A percentile compares a stretch with the other conserved stretches of the same genome.
These are phyloP conservation scores for Triglochin maritima DNA, from an alignment of 106 monocot genomes.

Conservation along the genomic window DNA sequence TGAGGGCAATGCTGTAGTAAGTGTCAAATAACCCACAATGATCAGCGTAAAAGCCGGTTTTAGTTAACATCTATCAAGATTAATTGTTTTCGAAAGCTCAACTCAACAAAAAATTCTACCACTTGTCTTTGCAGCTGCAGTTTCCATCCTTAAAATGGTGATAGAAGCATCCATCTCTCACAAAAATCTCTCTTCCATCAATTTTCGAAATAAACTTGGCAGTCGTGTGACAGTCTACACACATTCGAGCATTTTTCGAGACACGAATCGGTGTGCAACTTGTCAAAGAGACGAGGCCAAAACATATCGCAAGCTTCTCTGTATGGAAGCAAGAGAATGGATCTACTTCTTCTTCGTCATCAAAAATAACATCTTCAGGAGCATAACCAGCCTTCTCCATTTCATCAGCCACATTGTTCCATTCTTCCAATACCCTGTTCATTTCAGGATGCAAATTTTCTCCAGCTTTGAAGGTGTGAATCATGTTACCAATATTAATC, in stretches of 20 bases:
- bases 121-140: slow-evolving; percentile 45
- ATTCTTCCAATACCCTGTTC: slow-evolving; percentile 22
- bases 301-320: slow-evolving; percentile 53
- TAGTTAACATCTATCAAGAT: background rate
- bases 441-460: slow-evolving; percentile 33
- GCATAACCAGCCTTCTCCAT: slow-evolving; percentile 29
- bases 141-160: slow-evolving; percentile 40
- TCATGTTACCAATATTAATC: slow-evolving; percentile 17
- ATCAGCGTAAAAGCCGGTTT: background rate
- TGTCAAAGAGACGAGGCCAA: slow-evolving; percentile 38
- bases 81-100: background rate
- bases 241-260: slow-evolving; percentile 52
- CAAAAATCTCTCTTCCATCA: slow-evolving; percentile 23
- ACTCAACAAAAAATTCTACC: slow-evolving; percentile 9
- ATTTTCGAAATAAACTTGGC: slow-evolving; percentile 39
- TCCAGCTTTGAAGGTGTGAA: slow-evolving; percentile 51
- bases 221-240: slow-evolving; percentile 47
- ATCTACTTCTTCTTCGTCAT: slow-evolving; percentile 24
- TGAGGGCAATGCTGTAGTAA: no score
- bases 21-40: background rate
- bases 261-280: slow-evolving; percentile 20
- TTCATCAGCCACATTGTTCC: slow-evolving; percentile 29
- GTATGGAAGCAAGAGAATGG: slow-evolving; percentile 50
- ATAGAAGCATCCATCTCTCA: slow-evolving; percentile 40
- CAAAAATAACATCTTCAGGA: slow-evolving; percentile 28